Evolutionary conservation across 106 monocot species (phyloP).

Genomic region (Vanilla planifolia): DNA sequence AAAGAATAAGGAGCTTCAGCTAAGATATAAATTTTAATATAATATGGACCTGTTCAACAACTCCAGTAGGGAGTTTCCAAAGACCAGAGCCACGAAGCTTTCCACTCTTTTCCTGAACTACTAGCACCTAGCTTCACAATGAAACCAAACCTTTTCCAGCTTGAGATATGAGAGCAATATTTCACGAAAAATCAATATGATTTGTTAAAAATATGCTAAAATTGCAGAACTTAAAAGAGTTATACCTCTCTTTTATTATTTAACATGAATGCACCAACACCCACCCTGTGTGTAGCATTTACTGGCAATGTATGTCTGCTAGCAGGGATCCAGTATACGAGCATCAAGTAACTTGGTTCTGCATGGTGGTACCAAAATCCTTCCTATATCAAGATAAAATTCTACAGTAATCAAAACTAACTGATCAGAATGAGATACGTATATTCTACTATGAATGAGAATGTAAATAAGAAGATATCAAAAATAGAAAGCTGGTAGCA

Average conservation of each 20-base stretch:
- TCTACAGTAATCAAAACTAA: slow-evolving; percentile 1
- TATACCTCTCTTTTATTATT: slow-evolving; percentile 83
- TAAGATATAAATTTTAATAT: not conserved
- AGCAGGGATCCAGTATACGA: slow-evolving; percentile 87
- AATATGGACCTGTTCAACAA: slow-evolving; percentile 66
- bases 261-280: slow-evolving; percentile 89
- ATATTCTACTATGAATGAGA: not conserved
- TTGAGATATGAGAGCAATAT: not conserved
- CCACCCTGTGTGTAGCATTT: slow-evolving; percentile 87
- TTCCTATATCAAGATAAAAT: slow-evolving; percentile 42
- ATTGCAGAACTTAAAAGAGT: not conserved
- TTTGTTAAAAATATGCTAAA: too few relatives aligned
- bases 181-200: too few relatives aligned
- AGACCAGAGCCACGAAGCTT: slow-evolving; percentile 49
- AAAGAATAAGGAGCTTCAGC: not conserved
- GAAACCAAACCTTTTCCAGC: not conserved
- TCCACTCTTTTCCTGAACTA: slow-evolving; percentile 91
- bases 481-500: not conserved
- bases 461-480: not conserved
- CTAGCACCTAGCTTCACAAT: slow-evolving; percentile 56
- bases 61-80: slow-evolving; percentile 96
- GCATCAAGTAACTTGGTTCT: slow-evolving; percentile 88
- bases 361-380: slow-evolving; percentile 99
- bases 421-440: not conserved
- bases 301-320: slow-evolving; percentile 69